A percentile compares a stretch with the other conserved stretches of the same genome.
Conservation (phyloP, 352 stramenopile species). For the Pythium dissimile region DNA sequence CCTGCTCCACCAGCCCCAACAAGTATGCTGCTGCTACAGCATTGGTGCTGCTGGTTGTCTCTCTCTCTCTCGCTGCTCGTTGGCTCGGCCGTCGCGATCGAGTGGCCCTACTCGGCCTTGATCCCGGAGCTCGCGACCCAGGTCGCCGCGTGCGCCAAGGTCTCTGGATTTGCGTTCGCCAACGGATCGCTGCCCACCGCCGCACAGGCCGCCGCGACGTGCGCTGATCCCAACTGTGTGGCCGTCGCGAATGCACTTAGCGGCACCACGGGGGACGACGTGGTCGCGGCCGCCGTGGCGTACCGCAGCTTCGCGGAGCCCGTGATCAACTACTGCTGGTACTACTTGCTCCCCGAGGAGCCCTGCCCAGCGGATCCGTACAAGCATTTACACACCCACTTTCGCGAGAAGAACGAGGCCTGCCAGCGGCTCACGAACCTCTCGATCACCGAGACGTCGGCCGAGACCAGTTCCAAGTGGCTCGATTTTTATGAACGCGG, state of each 20-base stretch:
- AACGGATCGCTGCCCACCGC: background rate
- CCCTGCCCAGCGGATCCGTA: background rate
- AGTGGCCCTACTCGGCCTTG: background rate
- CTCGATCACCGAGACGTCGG: background rate
- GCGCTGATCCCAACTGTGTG: background rate
- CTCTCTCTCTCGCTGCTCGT: background rate
- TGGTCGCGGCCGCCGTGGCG: background rate
- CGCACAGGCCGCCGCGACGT: background rate
- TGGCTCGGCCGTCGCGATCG: background rate
- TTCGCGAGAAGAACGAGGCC: background rate
- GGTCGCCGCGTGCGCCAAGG: background rate
- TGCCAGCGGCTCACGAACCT: background rate
- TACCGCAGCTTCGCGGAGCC: background rate
- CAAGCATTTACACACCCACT: background rate
- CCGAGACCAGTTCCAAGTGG: background rate
- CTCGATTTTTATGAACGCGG: background rate
- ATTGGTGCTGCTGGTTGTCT: too few relatives aligned
- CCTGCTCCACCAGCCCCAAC: background rate
- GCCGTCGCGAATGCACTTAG: background rate
- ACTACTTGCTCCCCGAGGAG: background rate
- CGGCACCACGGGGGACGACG: background rate
- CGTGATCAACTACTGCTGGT: background rate
- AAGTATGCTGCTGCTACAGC: background rate
- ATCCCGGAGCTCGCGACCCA: background rate
- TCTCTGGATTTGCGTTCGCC: background rate